Evolutionary conservation across 2,329 filamentous ascomycete species (phyloP), one percentile per base, ranked within the genome.

Genomic region (Venturia aucupariae): DNA sequence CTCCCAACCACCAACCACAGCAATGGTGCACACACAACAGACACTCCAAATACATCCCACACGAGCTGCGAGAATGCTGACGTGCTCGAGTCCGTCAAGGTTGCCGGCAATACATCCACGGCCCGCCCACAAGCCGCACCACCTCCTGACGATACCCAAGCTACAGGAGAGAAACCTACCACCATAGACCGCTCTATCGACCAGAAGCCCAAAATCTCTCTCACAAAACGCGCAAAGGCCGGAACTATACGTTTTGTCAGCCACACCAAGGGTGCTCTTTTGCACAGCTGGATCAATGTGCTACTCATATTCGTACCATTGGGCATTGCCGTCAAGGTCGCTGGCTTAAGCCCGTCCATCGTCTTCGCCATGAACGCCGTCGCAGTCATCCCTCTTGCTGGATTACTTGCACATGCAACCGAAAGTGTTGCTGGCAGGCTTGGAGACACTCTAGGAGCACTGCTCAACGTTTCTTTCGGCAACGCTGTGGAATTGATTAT

Each of bases 241-340:
- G 78, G 80, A 66, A 77, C 77, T 27, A 76, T 78, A 67, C 76
- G 78, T 71, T 84, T 86, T 73, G 76, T 81, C 68, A 81, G 80
- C 42, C 79, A 81, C 68, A 76, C 77, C 64, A 80, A 81, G 78
- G 72, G 85, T 86, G 79, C 79, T 71, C 70, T 92, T 67, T 82
- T 86, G 54, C 85, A 90, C 72, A 91, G 86, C 78, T 91, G 87
- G 84, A 79, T 93, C 78, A 93, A 94, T 73, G 70, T 90, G 64
- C 79, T 93, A 68, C 79, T 93, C 67, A 76, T 92, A 64, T 92
- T 92, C 71, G 90, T 93, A 38, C 90, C 90, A 8, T 80, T 90
- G 63, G 90, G 90, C 69, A 92, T 94, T 70, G 81, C 81, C 66
- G 81, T 86, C 65, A 80, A 88, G 64, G 71, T 74, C 13, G 74